Conservation (phyloP, 2,329 filamentous ascomycete species). For the Ambrosiella beaveri region DNA sequence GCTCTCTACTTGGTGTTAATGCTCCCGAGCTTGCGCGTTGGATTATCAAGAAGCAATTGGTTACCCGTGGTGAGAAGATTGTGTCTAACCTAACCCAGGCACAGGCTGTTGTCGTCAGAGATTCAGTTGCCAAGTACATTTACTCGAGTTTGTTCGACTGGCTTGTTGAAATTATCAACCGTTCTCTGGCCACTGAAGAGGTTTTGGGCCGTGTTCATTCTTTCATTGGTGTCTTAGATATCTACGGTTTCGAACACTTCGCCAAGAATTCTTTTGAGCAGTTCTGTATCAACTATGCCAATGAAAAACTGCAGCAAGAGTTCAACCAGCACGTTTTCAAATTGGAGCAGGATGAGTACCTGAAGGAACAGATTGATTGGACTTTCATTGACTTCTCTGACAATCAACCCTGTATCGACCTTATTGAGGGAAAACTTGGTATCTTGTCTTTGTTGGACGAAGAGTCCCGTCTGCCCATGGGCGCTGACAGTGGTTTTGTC, state of each 20-base stretch:
- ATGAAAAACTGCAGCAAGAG: conserved; percentile 96
- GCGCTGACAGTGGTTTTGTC: conserved; percentile 90
- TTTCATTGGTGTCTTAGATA: conserved; percentile 97
- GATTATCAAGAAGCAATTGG: conserved; percentile 97
- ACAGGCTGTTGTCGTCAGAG: conserved; percentile 82
- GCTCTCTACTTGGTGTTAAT: conserved; percentile 74
- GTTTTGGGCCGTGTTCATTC: conserved; percentile 66
- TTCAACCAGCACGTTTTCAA: conserved; percentile 99
- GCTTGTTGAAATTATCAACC: conserved; percentile 95
- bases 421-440: conserved; percentile 94
- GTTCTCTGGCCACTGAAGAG: conserved; percentile 72
- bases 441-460: conserved; percentile 85
- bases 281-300: conserved; percentile 99
- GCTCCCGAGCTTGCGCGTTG: conserved; percentile 79
- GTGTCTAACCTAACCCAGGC: conserved; percentile 87
- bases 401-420: conserved; percentile 95
- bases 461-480: conserved; percentile 92
- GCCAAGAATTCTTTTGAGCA: conserved; percentile 99
- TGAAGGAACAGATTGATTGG: conserved; percentile 94
- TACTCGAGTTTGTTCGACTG: conserved; percentile 98
- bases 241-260: conserved; percentile 98
- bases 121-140: conserved; percentile 96
- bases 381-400: conserved; percentile 99
- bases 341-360: conserved; percentile 93
- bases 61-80: conserved; percentile 94